Conservation (phyloP, 305 asterid genomes). For the Ilex paraguariensis region DNA sequence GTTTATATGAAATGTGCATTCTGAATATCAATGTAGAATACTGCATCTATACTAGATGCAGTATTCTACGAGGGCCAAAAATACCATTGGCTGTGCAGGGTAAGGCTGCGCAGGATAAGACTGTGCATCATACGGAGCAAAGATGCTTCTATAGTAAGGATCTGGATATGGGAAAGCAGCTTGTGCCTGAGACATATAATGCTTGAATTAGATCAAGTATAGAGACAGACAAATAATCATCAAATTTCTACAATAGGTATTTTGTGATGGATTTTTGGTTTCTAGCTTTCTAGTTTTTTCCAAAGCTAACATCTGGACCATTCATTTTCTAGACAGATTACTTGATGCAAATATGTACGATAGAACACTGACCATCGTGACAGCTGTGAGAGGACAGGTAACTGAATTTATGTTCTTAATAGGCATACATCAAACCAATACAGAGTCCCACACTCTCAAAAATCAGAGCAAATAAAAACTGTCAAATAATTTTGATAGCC, state of each 20-base stretch:
- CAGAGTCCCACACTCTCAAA: no score
- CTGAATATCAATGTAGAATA: background rate
- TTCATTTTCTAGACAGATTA: no score
- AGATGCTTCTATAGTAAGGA: constrained; percentile 82
- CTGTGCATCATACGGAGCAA: constrained; percentile 76
- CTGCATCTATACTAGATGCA: background rate
- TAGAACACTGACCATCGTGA: no score
- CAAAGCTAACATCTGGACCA: no score
- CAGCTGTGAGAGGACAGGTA: no score
- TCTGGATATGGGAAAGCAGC: constrained; percentile 82
- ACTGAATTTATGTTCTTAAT: no score
- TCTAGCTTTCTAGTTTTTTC: no score
- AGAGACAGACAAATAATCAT: constrained; percentile 6
- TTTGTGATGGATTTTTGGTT: no score
- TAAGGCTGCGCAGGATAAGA: constrained; percentile 76
- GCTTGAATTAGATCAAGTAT: background rate
- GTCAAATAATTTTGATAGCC: no score
- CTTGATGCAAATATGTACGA: no score
- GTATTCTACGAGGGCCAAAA: background rate
- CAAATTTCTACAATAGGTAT: constrained; percentile 1
- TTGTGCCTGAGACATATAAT: constrained; percentile 54
- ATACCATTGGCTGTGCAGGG: constrained; percentile 85
- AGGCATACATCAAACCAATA: no score
- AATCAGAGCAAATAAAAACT: no score
- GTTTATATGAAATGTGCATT: background rate